Base-by-base conservation (phyloP, 805 yeast genomes). In the Monosporozyma unispora region DNA sequence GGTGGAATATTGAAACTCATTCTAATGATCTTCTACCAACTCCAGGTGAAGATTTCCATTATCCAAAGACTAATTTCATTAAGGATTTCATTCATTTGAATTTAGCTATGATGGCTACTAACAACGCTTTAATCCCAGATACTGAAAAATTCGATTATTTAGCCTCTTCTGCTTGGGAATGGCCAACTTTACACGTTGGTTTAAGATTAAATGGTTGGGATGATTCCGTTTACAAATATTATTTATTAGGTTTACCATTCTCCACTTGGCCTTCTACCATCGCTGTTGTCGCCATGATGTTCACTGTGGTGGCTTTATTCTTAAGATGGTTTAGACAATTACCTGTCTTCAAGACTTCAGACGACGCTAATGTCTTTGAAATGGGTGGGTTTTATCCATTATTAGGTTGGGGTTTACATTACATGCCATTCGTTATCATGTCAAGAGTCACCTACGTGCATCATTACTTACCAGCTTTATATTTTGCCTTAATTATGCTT, bases 381-480 rank as follows among this genome's bases (percentile, higher is more conserved):
- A 79, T 84, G 78, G 85, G 85, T 52, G 91, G 87, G 54, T 68
- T 84, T 45, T 80, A 81, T 60, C 95, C 95, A 47, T 76, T 86
- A 77, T 68, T 85, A 45, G 93, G 88, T n/a, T 91, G 97, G 98
- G 78, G 81, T 47, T 74, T 89, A 64, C 98, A 91, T 68, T 91
- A 74, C 68, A 64, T 84, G 62, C 98, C 99, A 29, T 91, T 91
- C 68, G 79, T 86, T 33, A 72, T 89, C 55, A 91, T 91, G 99
- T 88, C 95, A 19, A 86, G 99, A 73, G 97, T 93, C 54, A 89
- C 96, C 2, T 91, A 93, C 65, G 95, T 91, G 37, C 99, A 91
- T 68, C 99, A 91, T 69, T 91, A 91, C 68, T 79, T 90, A 59
- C 99, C 99, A 19, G 96, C 98, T 0, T 76, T 90, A 56, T 91